phyloP scores from a whole-genome alignment of 2,329 filamentous ascomycete species.

The Fragosphaeria purpurea region DNA sequence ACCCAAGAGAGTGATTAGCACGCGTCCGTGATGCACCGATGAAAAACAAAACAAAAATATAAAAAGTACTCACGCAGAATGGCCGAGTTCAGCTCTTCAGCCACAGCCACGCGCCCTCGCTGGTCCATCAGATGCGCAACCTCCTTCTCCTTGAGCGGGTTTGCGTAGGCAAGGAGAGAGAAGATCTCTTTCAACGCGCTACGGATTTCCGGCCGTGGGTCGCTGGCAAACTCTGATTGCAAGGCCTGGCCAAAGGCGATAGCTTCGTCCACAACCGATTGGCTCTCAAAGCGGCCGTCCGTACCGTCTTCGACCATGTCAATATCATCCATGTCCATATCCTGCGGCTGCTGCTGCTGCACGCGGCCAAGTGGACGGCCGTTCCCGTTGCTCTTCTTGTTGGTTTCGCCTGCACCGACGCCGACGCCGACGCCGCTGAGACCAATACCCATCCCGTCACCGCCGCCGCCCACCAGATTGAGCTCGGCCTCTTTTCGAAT shows the following conservation, averaged over 20 bases:
- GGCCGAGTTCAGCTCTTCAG: constrained; percentile 88
- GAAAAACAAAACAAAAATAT: background rate
- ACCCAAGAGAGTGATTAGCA: constrained; percentile 12
- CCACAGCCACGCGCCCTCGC: constrained; percentile 64
- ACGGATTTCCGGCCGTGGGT: constrained; percentile 58
- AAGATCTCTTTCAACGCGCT: constrained; percentile 76
- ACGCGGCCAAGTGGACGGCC: constrained; percentile 16
- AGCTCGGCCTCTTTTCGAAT: constrained; percentile 65
- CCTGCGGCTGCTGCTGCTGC: constrained; percentile 32
- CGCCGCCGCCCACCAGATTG: constrained; percentile 35
- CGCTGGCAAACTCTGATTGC: constrained; percentile 64
- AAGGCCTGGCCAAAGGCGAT: constrained; percentile 73
- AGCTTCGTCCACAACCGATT: constrained; percentile 54
- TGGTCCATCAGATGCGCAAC: constrained; percentile 70
- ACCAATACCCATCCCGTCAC: constrained; percentile 30
- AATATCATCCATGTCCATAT: constrained; percentile 49
- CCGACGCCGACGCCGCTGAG: constrained; percentile 1
- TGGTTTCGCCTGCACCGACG: background rate
- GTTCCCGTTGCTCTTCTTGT: constrained; percentile 18
- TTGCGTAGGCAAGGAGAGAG: constrained; percentile 75
- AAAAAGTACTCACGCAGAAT: constrained; percentile 65
- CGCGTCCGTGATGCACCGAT: background rate
- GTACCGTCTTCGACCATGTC: constrained; percentile 40
- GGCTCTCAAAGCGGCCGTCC: constrained; percentile 20
- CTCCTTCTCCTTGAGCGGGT: constrained; percentile 64